Evolutionary conservation across 768 basidiomycete species (phyloP), one percentile per base, ranked within the genome.

Genomic region (Mycena amicta): DNA sequence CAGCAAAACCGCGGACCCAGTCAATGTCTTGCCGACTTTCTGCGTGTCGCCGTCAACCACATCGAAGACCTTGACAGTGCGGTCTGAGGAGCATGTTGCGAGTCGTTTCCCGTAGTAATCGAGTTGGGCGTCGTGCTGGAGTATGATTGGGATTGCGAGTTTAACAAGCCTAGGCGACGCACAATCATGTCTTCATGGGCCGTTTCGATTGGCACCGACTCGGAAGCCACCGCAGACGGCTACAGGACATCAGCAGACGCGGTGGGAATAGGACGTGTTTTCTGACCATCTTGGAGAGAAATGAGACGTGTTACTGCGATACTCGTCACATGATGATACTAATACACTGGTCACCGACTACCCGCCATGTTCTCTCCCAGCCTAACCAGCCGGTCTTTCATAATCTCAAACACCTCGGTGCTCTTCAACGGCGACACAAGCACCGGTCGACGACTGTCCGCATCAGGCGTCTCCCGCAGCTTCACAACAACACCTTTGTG

Each of bases 141-240:
- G 33, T 47, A 52, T 50, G 12, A 29, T 53, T 23, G 55, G 37
- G 40, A 29, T 54, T 18, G 59, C 13, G 59, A 18, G 20, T 20
- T 26, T 30, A 23, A 16, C 41, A 18, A 29, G 27, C 45, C 20
- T 25, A 13, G 27, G 28, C 30, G 56, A 76, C 93, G 62, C 74
- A 97, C 96, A 64, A 98, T 98, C 93, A 98, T 97, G 75, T 98
- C 97, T 73, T 96, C 93, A 72, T 99, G 96, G 16, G 89, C 87
- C 1, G 96, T 98, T 75, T 99, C 96, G 50, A 99, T 90, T 55
- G 86, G 90, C 57, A 90, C 83, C 20, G 89, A 88, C 62, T 90
- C 88, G 26, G 84, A 82, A 20, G 78, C 79, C 51, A 78, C 80
- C 54, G 83, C 78, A 50, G 81, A 74, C 52, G 83, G 77, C 82